Base-by-base conservation (phyloP, 1,284 basidiomycete species). In the Trametes polyzona region DNA sequence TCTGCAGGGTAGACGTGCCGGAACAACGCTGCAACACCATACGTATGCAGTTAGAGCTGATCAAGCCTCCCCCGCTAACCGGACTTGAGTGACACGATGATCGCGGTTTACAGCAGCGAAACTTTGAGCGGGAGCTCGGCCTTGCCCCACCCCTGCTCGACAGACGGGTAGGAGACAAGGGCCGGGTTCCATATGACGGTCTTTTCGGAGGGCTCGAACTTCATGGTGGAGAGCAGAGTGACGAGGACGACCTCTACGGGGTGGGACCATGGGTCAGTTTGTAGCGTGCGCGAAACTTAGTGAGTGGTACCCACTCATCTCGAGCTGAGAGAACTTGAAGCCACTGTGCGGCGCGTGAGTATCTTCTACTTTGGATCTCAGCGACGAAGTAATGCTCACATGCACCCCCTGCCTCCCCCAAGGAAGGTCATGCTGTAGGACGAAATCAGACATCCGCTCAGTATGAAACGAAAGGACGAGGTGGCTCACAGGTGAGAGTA, bases 261-360 rank as follows among this genome's bases (percentile, higher is more conserved):
- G 23, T 8, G 21, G 12, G 1, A 29, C 41, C 9, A 36, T 11
- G 21, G 11, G 17, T 33, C 4, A 47, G 21, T 46, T n/a, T 44
- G 17, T 29, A n/a, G 16, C 16, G 26, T n/a, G 16, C 16, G 6
- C 16, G 12, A 26, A 14, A 30, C 17, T 7, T 10, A 7, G 27
- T 14, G 19, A 4, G 3, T 23, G 10, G 9, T 2, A 71, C 71
- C 30, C 44, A 73, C 71, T 74, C 69, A 72, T 74, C 55, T 74
- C 72, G n/a, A 74, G 59, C 55, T 72, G 65, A 9, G 71, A 67
- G 55, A 72, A 72, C 49, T 69, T 70, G 64, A 71, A 73, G 4
- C 71, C 71, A 24, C 71, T 73, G 52, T 16, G 26, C 24, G 14
- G 36, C 27, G n/a, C n/a, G n/a, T n/a, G n/a, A n/a, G n/a, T n/a